phyloP scores from a whole-genome alignment of 2,329 filamentous ascomycete species.

The Beauveria scarabaeidicola region DNA sequence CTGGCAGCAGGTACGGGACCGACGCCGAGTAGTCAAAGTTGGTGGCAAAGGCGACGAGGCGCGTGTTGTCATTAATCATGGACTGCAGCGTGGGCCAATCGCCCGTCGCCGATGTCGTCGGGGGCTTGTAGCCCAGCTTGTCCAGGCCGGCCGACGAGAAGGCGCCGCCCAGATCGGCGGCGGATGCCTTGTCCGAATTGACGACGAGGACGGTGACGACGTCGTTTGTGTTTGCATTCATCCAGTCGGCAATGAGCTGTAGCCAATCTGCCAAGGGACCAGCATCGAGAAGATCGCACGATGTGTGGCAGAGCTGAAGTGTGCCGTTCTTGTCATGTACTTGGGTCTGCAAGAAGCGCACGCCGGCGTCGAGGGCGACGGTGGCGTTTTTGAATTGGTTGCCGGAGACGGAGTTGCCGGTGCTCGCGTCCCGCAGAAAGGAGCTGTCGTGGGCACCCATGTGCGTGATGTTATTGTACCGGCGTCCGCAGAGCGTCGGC shows the following conservation, averaged over 20 bases:
- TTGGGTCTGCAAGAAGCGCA: conserved; percentile 64
- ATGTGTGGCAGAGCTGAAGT: conserved; percentile 63
- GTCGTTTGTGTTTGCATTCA: conserved; percentile 61
- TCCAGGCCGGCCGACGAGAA: conserved; percentile 53
- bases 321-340: conserved; percentile 53
- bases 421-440: conserved; percentile 58
- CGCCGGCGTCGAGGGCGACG: conserved; percentile 58
- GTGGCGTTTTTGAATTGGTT: conserved; percentile 71
- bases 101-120: conserved; percentile 30
- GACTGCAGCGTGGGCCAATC: conserved; percentile 64
- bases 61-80: conserved; percentile 56
- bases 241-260: conserved; percentile 54
- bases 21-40: conserved; percentile 33
- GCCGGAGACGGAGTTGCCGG: conserved; percentile 53
- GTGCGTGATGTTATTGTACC: conserved; percentile 70
- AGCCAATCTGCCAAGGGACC: conserved; percentile 60
- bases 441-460: conserved; percentile 69
- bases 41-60: conserved; percentile 63
- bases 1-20: conserved; percentile 51
- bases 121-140: conserved; percentile 51
- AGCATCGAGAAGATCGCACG: conserved; percentile 59
- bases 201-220: conserved; percentile 68
- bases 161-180: conserved; percentile 43
- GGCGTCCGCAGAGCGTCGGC: conserved; percentile 58
- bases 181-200: conserved; percentile 54